Evolutionary conservation across 1,284 basidiomycete genomes (phyloP), one percentile per base, ranked within the genome.

Genomic region (Rhodotorula sp.): DNA sequence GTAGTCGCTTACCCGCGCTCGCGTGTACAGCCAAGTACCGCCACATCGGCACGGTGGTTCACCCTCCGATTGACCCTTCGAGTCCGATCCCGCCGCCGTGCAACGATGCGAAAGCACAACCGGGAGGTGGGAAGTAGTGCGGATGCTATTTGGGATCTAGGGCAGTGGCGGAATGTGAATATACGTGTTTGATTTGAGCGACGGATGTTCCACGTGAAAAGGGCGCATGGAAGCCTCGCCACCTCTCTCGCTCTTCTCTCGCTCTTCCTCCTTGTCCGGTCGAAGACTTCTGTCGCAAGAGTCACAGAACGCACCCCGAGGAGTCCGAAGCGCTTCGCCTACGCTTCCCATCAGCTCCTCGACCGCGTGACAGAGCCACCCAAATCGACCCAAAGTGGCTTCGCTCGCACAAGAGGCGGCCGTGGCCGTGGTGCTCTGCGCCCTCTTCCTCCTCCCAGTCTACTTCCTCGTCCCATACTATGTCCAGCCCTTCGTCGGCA

Each of bases 51-150:
- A 87, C 69, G 15, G 80, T 84, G 8, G 55, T 77, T 16, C 80
- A 82, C 60, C 80, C 81, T 1, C 79, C 90, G 50, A 92, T 95
- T 80, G 89, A 95, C 80, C 90, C 91, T 43, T 78, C 81, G 26
- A 88, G 85, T 72, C 90, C 92, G 23, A 86, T 93, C 70, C 93
- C 91, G 16, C 86, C 86, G 74, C 89, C 89, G 66, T 95, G 93
- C 69, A 56, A 64, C 52, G 57, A 49, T 14, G 55, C n/a, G 49
- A 76, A 69, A 65, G 62, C 62, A 10, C 62, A 69, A 48, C 67
- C 67, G 15, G 57, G 18, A 31, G 14, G 28, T 10, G 23, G 38
- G 3, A 21, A 38, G 43, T 23, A 58, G 54, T 15, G 38, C 38
- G 38, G 38, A 34, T 34, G 34, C 5, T 6, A 1, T 34, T 34